Percentiles rank a stretch among this genome's conserved stretches.
Conservation (phyloP, 1,139 yeast species). For the Diutina mesorugosa region DNA sequence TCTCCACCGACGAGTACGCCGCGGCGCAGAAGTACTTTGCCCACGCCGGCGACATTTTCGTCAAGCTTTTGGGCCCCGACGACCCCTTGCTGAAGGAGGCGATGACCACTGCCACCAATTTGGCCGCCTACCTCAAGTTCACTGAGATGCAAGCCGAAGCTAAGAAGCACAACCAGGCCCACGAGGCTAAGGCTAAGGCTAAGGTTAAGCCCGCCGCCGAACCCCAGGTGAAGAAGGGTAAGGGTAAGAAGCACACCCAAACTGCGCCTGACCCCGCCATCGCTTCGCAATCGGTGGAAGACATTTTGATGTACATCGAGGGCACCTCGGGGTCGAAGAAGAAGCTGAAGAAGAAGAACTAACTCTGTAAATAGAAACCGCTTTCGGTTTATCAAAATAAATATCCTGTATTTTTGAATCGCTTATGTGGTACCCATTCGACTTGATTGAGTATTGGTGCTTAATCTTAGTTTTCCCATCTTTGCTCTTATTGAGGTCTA, state of each 20-base stretch:
- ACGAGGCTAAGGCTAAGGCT: constrained; percentile 6
- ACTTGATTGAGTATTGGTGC: too few relatives aligned
- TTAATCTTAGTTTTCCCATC: too few relatives aligned
- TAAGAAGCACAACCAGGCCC: constrained; percentile 13
- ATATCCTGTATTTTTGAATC: background rate
- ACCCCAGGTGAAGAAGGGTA: constrained; percentile 14
- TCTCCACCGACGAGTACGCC: constrained; percentile 37
- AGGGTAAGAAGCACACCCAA: constrained; percentile 10
- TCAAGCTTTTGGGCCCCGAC: constrained; percentile 45
- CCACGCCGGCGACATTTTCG: constrained; percentile 40
- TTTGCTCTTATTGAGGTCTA: too few relatives aligned
- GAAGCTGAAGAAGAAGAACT: constrained; percentile 8
- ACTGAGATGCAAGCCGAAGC: constrained; percentile 19
- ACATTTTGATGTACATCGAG: constrained; percentile 53
- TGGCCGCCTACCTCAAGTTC: constrained; percentile 27
- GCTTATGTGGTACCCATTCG: background rate
- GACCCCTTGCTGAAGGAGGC: constrained; percentile 53
- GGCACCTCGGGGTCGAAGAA: constrained; percentile 18
- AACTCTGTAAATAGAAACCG: background rate
- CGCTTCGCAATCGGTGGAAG: constrained; percentile 53
- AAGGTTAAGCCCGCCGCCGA: constrained; percentile 11
- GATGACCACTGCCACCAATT: constrained; percentile 45
- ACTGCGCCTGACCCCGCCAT: constrained; percentile 36
- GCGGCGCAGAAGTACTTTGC: constrained; percentile 43
- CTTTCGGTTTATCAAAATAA: too few relatives aligned